phyloP scores from a whole-genome alignment of 306 rosid genomes.

The Pachyrhizus erosus region DNA sequence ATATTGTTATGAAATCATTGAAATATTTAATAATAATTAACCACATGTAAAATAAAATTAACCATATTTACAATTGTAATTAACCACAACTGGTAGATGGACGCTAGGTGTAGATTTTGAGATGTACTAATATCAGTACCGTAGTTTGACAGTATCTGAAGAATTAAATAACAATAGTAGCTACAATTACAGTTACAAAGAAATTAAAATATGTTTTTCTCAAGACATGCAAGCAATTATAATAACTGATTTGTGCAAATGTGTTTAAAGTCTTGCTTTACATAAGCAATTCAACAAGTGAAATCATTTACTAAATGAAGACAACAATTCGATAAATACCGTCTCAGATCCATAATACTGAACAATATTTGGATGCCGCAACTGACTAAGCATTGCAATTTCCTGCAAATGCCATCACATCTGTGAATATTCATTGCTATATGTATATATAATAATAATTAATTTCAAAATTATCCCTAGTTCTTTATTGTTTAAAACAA shows the following conservation, averaged over 20 bases:
- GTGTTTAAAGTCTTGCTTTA: background rate
- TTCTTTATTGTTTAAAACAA: constrained; percentile 3
- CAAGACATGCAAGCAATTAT: constrained; percentile 9
- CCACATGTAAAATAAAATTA: too few relatives aligned
- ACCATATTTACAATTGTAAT: too few relatives aligned
- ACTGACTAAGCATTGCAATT: constrained; percentile 78
- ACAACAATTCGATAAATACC: constrained; percentile 48
- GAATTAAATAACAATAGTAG: background rate
- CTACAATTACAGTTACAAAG: background rate
- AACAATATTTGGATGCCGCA: constrained; percentile 91
- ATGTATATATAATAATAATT: background rate
- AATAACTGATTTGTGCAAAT: constrained; percentile 4
- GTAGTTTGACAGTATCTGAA: constrained; percentile 1
- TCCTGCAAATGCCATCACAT: constrained; percentile 63
- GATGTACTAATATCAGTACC: too few relatives aligned
- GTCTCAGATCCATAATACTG: constrained; percentile 85
- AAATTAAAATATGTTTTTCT: background rate
- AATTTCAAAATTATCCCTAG: background rate
- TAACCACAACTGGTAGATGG: too few relatives aligned
- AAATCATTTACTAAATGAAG: constrained; percentile 33
- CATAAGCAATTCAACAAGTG: constrained; percentile 15
- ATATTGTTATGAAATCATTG: too few relatives aligned
- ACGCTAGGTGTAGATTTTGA: too few relatives aligned
- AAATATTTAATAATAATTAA: too few relatives aligned
- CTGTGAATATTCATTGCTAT: constrained; percentile 25